Evolutionary conservation across 371 early-diverging fungal species (phyloP), one percentile per base, ranked within the genome.

Genomic region (Parasitella parasitica): DNA sequence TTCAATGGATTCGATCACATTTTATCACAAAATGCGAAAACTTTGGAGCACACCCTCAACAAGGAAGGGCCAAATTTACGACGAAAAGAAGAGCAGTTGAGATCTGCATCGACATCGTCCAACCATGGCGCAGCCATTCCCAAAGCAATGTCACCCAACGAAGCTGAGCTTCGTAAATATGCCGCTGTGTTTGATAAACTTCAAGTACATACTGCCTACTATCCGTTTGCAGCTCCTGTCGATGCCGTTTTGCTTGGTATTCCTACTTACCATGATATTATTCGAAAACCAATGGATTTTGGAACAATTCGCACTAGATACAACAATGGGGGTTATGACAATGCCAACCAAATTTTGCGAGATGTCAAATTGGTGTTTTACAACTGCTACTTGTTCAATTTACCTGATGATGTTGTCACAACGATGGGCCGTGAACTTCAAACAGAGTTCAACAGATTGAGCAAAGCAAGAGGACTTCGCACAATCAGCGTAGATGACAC

Each of bases 301-400:
- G 73, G 76, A 15, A 76, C 76, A 3, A 66, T 72, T 32, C 67
- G 68, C 5, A 56, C 57, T 7, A 67, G 68, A 22, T 52, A 70
- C 4, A 69, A 68, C 7, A 61, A 56, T n/a, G 54, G 55, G 38
- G 58, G 67, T 28, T 76, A 76, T n/a, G 39, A 41, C 0, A 62
- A 57, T 32, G 34, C 59, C 0, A 59, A 57, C 7, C 63, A 60
- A 18, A 22, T 76, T 7, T 48, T 76, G 8, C 48, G 58, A 24
- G 76, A 76, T 56, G 73, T 57, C 5, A 63, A 72, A 20, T 70
- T 72, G 39, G 73, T 92, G 30, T 77, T 96, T 50, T 58, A 71
- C 48, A 97, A 97, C 76, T 95, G 96, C 70, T 87, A 85, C 53
- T 71, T 80, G 41, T 97, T 95, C 76, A 97, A 97, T 68, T 75